Base-by-base conservation (phyloP, 441 rosid genomes). In the Gossypium gossypioides region DNA sequence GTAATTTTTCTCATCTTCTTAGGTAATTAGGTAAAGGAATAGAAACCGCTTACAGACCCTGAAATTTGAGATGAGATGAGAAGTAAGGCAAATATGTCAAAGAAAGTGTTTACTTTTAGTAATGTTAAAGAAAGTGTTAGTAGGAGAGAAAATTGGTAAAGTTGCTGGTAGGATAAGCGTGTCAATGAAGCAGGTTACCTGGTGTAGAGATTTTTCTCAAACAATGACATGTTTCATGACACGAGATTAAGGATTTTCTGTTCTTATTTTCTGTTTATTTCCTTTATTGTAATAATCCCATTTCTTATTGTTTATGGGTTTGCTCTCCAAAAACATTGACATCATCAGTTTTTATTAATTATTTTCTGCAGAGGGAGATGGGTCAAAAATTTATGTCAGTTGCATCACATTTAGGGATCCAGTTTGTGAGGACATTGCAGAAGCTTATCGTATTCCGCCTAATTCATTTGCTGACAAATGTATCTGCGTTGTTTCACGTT, bases 391-490 rank as follows among this genome's bases (percentile, higher is more conserved):
- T 75, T 92, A 91, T 75, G 92, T 96, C 80, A 91, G 96, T 72
- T 96, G 99, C 86, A 85, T 92, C 72, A 88, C 98, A 55, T 92
- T 92, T 71, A 89, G 96, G 63, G 98, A 96, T 85, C 97, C 92
- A 66, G 97, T 96, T 76, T 83, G 89, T 51, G 97, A 95, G 84
- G 99, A 95, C 81, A 85, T 95, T 78, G 88, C 91, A 32, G 98
- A 89, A 85, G 99, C 98, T 68, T 95, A 95, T 78, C 86, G 75
- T 64, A 84, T 92, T 75, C 87, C 93, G 1, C 77, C 98, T 8
- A 84, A 91, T 83, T 91, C 97, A 50, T 91, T 78, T 77, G 93
- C 96, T 70, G 99, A 95, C 76, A 95, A 91, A 86, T 95, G 99
- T 74, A 90, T 93, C 58, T 93, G 99, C 77, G 80, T 96, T 68